Base-by-base conservation (phyloP, 257 asterid species). In the Ligustrum vulgare region DNA sequence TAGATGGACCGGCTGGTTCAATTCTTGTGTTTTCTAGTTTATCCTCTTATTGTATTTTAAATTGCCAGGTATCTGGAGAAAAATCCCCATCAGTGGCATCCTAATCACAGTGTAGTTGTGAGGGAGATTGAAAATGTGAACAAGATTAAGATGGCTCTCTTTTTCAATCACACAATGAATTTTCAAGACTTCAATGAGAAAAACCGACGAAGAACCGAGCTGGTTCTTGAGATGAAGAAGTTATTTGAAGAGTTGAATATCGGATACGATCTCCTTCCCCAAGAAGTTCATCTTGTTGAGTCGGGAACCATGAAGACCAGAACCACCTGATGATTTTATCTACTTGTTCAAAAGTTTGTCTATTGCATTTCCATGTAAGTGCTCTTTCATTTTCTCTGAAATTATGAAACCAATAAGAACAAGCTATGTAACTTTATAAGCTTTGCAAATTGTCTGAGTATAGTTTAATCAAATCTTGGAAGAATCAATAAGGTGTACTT, bases 271-370 rank as follows among this genome's bases (percentile, higher is more conserved):
- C 60, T 49, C 8, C 60, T 16, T 49, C 22, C 23, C 8, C 60
- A 18, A 49, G 60, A 49, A 49, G 60, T 49, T 16, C 60, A 18
- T 49, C 60, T 49, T 18, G 60, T 49, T 16, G 8, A 49, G 23
- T 49, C 0, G 2, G 8, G 22, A 49, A 49, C 60, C 39, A 33
- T 78, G 67, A 62, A 69, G 16, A 37, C 82, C 18, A 84, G 80
- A 69, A 78, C 78, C 43, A n/a, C 69, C 47, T 77, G 78, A 84
- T 87, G 88, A 85, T 72, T 72, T 68, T 45, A 23, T 74, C 45
- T 15, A 18, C 60, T 31, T 25, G 70, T 39, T 39, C 45, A 39
- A 9, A 51, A 51, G 8, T 16, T 49, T 18, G 7, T 51, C 62
- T 51, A 15, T 18, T 18, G 62, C 62, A 51, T 51, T 51, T 15